phyloP scores from a whole-genome alignment of 73 alveolate species.

The Stentor roeselii region DNA sequence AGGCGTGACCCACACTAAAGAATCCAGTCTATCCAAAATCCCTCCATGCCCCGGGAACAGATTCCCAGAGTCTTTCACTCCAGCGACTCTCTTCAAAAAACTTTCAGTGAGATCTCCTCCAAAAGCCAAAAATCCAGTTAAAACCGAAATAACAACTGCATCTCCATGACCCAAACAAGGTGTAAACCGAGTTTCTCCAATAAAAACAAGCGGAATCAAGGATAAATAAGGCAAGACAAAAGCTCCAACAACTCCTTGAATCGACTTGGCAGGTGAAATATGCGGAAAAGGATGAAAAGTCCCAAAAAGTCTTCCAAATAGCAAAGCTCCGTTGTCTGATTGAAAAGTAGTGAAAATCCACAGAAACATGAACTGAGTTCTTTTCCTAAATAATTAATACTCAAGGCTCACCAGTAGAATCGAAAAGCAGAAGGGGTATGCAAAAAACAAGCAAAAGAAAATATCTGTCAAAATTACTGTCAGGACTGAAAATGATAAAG shows the following conservation, averaged over 20 bases:
- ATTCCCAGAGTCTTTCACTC: constrained; percentile 58
- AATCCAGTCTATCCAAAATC: constrained; percentile 56
- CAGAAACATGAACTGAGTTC: background rate
- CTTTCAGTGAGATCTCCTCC: constrained; percentile 59
- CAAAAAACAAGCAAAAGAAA: constrained; percentile 5
- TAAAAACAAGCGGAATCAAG: background rate
- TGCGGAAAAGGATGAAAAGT: constrained; percentile 15
- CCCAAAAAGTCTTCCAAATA: constrained; percentile 29
- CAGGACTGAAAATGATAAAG: background rate
- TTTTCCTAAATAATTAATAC: background rate
- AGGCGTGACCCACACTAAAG: background rate
- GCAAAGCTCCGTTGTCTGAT: constrained; percentile 37
- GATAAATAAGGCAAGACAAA: constrained; percentile 15
- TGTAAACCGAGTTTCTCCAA: constrained; percentile 19
- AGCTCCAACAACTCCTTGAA: constrained; percentile 31
- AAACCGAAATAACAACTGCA: background rate
- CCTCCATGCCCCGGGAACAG: constrained; percentile 78
- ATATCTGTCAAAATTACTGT: background rate
- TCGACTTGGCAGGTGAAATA: constrained; percentile 28
- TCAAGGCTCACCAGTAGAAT: background rate
- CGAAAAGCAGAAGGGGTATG: background rate
- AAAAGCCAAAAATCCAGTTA: constrained; percentile 9
- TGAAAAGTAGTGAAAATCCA: constrained; percentile 29
- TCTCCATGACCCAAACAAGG: background rate
- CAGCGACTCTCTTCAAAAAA: constrained; percentile 57